Base-by-base conservation (phyloP, 2,329 filamentous ascomycete species). In the Penicillium sclerotigenum region DNA sequence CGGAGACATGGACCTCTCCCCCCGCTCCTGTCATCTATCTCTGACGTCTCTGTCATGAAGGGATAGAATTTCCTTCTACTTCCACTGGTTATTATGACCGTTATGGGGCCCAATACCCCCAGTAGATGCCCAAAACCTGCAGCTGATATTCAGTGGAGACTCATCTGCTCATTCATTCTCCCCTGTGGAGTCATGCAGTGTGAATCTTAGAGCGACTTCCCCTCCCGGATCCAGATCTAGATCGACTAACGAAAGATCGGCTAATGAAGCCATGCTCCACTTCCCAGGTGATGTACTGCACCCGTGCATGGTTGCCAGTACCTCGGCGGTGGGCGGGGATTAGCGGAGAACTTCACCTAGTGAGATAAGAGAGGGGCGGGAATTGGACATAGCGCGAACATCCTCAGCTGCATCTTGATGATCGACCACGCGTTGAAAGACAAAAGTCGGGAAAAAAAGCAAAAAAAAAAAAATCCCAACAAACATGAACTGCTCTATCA, bases 341-440 rank as follows among this genome's bases (percentile, higher is more conserved):
- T 26, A 38, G 41, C 45, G 29, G 11, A 14, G 14, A 11, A 29
- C n/a, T 38, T 38, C 45, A 16, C 45, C 47, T 37, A 36, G 24
- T 31, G n/a, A 16, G 29, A 36, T 28, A 22, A 40, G 31, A 48
- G 33, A 29, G 48, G 18, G 40, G 33, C 14, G 14, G 26, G 16
- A 29, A n/a, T 40, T 31, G 43, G 50, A 46, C 13, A 36, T 28
- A 28, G 29, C 33, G 36, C 36, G 48, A 28, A 31, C 14, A 41
- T 33, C 20, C 45, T 54, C 52, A 60, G 54, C 60, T 57, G 47
- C 59, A 54, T 48, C 37, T 18, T 33, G 51, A 59, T 51, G 61
- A 60, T 63, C 59, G 48, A 56, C 53, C 33, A 38, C 22, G 52
- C n/a, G 40, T 29, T 45, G 24, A 31, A 47, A 33, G 18, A 24